Evolutionary conservation across 805 yeast genomes (phyloP), one percentile per base, ranked within the genome.

Genomic region (Candida pini): DNA sequence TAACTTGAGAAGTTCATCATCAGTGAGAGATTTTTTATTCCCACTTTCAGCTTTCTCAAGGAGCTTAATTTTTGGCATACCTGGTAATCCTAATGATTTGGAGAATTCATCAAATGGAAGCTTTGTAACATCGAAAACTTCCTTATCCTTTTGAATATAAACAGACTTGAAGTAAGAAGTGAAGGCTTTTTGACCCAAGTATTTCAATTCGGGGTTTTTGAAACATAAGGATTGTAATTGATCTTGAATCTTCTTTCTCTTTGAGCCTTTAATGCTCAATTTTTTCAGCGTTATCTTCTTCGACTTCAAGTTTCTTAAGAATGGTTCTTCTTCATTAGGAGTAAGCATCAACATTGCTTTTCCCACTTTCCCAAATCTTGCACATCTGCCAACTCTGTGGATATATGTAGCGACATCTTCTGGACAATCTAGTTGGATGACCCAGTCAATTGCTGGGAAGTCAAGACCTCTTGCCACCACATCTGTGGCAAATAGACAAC

Each of bases 381-480:
- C 96, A 36, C 82, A 77, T 56, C 96, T 74, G 2, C 96, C 96
- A 8, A 84, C 96, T 51, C 96, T 68, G 49, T 87, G 96, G 34
- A 87, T 84, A 58, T 88, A 87, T 0, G 96, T 88, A 20, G 88
- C 86, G 2, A 77, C 71, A 57, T 85, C 95, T 54, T 87, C 96
- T 0, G 96, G 96, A 49, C 94, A 84, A 54, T 87, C 96, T 1
- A 86, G 70, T 56, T 87, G 96, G 7, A 87, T 67, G n/a, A 87
- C 95, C 96, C 96, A 87, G 53, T 88, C 94, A 32, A 87, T 84
- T 5, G 89, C 84, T 0, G 96, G 96, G 59, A 88, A 86, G 57
- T 87, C 96, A 26, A 87, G 72, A 13, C 96, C 96, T 55, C 96
- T 68, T 1, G 96, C 95, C 9, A 86, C 95, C 29, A 87, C 81